A percentile compares a stretch with the other conserved stretches of the same genome.
phyloP scores from a whole-genome alignment of 2,329 filamentous ascomycete species.

The Xylaria sp. region DNA sequence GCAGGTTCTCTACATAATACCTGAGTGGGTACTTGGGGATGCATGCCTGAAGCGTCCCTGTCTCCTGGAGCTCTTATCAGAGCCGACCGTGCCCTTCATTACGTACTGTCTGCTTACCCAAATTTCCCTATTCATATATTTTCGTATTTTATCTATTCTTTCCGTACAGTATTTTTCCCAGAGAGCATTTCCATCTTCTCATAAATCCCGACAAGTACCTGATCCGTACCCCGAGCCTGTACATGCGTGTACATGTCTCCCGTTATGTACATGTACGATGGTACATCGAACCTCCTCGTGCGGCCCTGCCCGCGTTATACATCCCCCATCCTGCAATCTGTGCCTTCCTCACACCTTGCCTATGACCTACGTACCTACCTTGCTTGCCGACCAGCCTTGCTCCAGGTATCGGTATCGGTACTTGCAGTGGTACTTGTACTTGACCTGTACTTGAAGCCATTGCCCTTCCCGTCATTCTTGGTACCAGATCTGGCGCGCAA shows the following conservation, averaged over 20 bases:
- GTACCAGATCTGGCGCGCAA: constrained; percentile 4
- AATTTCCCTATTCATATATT: neutral
- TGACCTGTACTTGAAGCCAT: constrained; percentile 3
- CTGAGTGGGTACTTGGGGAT: constrained; percentile 14
- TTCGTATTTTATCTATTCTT: neutral
- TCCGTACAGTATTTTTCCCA: neutral
- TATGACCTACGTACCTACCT: constrained; percentile 1
- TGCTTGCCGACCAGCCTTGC: neutral
- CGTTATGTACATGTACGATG: neutral
- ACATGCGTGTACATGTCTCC: constrained; percentile 10
- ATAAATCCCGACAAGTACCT: neutral
- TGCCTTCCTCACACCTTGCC: neutral
- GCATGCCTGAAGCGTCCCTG: constrained; percentile 17
- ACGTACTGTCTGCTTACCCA: neutral
- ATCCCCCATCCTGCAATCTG: neutral
- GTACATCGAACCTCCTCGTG: neutral
- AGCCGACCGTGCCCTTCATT: neutral
- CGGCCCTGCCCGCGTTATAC: constrained; percentile 13
- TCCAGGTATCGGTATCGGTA: neutral
- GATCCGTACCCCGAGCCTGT: neutral
- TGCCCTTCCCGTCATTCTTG: neutral
- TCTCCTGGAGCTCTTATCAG: constrained; percentile 17
- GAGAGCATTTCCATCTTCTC: neutral
- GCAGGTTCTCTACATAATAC: constrained; percentile 3
- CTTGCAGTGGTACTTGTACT: neutral